Conservation (phyloP, 2,329 filamentous ascomycete genomes). For the Ophiostoma perfectum region DNA sequence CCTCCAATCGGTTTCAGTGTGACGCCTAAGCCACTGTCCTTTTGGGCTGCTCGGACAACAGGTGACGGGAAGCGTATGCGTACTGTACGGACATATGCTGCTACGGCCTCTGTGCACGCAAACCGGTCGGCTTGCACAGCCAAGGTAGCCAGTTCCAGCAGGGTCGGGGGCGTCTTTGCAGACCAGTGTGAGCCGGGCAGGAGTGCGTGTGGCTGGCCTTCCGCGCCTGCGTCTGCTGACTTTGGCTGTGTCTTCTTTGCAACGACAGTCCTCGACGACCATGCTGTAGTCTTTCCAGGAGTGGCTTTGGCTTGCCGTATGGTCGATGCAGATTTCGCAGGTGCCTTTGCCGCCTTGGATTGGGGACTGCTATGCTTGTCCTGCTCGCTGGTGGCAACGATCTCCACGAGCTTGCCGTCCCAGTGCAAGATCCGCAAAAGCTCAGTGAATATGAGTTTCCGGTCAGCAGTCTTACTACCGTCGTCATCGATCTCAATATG, state of each 20-base stretch:
- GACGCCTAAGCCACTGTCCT: conserved; percentile 26
- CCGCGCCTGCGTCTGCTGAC: neutral
- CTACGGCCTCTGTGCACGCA: conserved; percentile 55
- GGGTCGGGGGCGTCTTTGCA: conserved; percentile 43
- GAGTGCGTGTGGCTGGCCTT: neutral
- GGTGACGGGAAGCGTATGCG: conserved; percentile 47
- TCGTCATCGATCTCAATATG: conserved; percentile 63
- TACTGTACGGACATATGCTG: conserved; percentile 47
- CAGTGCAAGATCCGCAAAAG: conserved; percentile 63
- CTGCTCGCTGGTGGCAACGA: neutral
- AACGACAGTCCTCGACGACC: neutral
- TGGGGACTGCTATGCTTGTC: neutral
- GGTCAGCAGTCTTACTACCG: conserved; percentile 54
- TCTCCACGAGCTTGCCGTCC: conserved; percentile 33
- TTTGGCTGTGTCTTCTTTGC: neutral
- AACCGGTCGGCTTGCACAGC: conserved; percentile 69
- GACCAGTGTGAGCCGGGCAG: conserved; percentile 19
- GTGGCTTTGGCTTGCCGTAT: neutral
- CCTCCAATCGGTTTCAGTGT: neutral
- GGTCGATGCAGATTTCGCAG: neutral
- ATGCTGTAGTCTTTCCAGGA: neutral
- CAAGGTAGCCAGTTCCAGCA: conserved; percentile 61
- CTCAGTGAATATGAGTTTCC: conserved; percentile 60
- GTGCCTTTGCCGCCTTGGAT: neutral
- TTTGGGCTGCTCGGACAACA: conserved; percentile 8